Conservation (phyloP, 2,329 filamentous ascomycete genomes). For the Delphinella strobiligena region DNA sequence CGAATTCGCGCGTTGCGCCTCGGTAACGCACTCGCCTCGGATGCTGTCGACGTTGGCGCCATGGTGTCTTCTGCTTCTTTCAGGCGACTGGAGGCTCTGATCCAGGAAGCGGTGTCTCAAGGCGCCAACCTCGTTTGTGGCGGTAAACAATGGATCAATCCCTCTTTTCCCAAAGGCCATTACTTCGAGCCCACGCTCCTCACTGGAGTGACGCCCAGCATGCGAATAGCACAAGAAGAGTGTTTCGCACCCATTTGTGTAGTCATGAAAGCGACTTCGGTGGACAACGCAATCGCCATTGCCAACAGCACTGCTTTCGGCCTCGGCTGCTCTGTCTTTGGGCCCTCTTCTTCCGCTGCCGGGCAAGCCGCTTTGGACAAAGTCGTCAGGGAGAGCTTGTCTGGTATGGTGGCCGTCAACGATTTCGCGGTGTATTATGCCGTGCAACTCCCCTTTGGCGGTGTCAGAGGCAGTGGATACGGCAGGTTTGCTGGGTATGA, state of each 20-base stretch:
- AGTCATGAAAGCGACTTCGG: slow-evolving; percentile 60
- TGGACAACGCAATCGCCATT: slow-evolving; percentile 57
- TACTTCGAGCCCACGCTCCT: slow-evolving; percentile 90
- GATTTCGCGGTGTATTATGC: slow-evolving; percentile 93
- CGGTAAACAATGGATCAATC: slow-evolving; percentile 60
- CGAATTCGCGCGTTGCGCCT: slow-evolving; percentile 64
- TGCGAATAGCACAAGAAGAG: slow-evolving; percentile 82
- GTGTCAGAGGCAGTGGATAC: slow-evolving; percentile 76
- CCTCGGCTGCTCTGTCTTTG: slow-evolving; percentile 82
- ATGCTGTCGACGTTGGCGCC: slow-evolving; percentile 66
- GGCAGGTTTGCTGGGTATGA: slow-evolving; percentile 88
- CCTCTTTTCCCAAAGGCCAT: slow-evolving; percentile 63
- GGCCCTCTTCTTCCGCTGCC: slow-evolving; percentile 30
- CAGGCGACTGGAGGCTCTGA: slow-evolving; percentile 59
- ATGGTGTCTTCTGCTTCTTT: slow-evolving; percentile 76
- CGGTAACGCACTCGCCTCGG: slow-evolving; percentile 53
- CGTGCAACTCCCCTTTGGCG: slow-evolving; percentile 88
- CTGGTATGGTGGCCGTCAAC: slow-evolving; percentile 89
- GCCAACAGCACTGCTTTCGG: slow-evolving; percentile 79
- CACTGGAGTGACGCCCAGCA: slow-evolving; percentile 72
- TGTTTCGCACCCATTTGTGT: slow-evolving; percentile 89
- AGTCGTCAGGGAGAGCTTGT: slow-evolving; percentile 57
- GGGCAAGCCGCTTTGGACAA: slow-evolving; percentile 49
- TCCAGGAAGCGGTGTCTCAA: slow-evolving; percentile 61
- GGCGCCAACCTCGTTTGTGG: slow-evolving; percentile 76